phyloP scores from a whole-genome alignment of 192 early-diverging fungal genomes.

The Backusella australiensis region DNA sequence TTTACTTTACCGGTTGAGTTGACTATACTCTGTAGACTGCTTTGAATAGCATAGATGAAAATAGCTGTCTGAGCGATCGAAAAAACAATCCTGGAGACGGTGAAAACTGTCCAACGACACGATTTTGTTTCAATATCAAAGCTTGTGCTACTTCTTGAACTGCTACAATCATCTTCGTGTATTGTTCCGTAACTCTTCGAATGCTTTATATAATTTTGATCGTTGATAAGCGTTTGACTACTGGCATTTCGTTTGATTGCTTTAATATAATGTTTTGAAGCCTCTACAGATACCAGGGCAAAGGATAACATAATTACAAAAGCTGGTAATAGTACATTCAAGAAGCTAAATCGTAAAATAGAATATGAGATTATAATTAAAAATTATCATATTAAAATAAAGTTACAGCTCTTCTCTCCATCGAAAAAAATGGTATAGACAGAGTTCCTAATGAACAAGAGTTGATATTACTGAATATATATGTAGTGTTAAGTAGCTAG shows the following conservation, averaged over 20 bases:
- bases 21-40: neutral
- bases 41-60: neutral
- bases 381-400: constrained; percentile 20
- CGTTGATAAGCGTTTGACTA: neutral
- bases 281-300: neutral
- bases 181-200: neutral
- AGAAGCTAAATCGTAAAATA: neutral
- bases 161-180: neutral
- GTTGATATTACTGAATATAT: neutral
- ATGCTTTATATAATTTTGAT: neutral
- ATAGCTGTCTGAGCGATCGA: neutral
- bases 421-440: constrained; percentile 44
- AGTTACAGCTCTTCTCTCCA: constrained; percentile 56
- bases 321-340: neutral
- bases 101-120: neutral
- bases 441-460: neutral
- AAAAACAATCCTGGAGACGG: neutral
- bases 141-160: neutral
- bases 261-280: neutral
- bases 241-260: neutral
- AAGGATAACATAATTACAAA: neutral
- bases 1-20: neutral
- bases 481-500: neutral
- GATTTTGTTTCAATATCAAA: neutral
- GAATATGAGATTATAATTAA: neutral